These are phyloP conservation scores for Coniochaeta hoffmannii DNA, from an alignment of 2,329 filamentous ascomycete genomes.

Conservation along the genomic window DNA sequence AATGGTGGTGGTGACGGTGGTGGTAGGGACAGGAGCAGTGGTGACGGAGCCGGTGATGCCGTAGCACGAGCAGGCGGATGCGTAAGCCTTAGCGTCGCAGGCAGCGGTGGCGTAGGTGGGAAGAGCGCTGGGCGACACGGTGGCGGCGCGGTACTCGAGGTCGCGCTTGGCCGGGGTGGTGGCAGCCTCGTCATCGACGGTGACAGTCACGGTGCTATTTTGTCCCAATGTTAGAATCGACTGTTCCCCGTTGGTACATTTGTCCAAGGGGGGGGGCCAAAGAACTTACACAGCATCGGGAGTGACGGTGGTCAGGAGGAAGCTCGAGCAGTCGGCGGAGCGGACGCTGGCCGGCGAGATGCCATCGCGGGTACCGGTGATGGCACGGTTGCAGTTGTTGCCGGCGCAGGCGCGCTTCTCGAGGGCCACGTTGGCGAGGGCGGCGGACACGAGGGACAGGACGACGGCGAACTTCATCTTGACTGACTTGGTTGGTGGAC, in stretches of 20 bases:
- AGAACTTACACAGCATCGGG: slow-evolving; percentile 30
- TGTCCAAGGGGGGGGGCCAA: neutral
- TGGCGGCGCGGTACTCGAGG: slow-evolving; percentile 21
- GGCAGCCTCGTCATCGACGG: slow-evolving; percentile 18
- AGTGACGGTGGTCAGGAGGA: slow-evolving; percentile 30
- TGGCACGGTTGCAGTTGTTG: slow-evolving; percentile 40
- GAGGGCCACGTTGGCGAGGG: slow-evolving; percentile 24
- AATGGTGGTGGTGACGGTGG: slow-evolving; percentile 32
- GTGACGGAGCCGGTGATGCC: slow-evolving; percentile 30
- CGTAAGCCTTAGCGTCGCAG: slow-evolving; percentile 27
- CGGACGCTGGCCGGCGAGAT: slow-evolving; percentile 25
- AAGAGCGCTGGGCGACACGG: slow-evolving; percentile 22
- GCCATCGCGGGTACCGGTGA: slow-evolving; percentile 33
- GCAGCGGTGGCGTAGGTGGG: slow-evolving; percentile 31
- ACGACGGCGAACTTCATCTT: slow-evolving; percentile 34
- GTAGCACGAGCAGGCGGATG: slow-evolving; percentile 37
- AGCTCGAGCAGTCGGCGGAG: slow-evolving; percentile 32
- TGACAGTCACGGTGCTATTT: slow-evolving; percentile 31
- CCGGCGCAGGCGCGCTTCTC: slow-evolving; percentile 28
- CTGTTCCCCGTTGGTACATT: neutral
- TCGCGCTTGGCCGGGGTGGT: slow-evolving; percentile 20
- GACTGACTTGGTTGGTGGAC: slow-evolving; percentile 13
- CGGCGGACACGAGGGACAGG: slow-evolving; percentile 28
- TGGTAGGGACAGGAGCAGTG: slow-evolving; percentile 29
- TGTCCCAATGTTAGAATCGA: neutral